Base-by-base conservation (phyloP, 805 yeast species). In the Teunomyces kruisii region DNA sequence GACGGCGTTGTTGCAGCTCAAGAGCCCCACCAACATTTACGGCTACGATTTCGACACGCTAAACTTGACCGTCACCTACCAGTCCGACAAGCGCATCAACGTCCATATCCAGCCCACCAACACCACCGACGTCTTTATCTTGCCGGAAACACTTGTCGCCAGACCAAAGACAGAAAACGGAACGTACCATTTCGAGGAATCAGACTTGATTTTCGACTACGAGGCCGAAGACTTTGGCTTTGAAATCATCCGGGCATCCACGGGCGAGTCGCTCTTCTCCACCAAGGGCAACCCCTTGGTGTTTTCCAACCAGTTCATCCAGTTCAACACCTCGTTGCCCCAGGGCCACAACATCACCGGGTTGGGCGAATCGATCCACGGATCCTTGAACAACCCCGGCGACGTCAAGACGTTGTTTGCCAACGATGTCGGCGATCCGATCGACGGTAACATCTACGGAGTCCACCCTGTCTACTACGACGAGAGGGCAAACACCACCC, bases 281-380 rank as follows among this genome's bases (percentile, higher is more conserved):
- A 64, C 68, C 10, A 45, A 44, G n/a, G 64, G 59, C 3, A 58
- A 57, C 39, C 59, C 63, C 9, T 46, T 64, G 26, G 65, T 64
- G 14, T 64, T 57, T 43, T 61, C 66, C 10, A 61, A 64, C 45
- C 67, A 64, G 44, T 64, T 61, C 39, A 42, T 64, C 14, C 67
- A 64, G 40, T 55, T 64, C 46, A 59, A 58, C 46, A 59, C 68
- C 12, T 39, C 56, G 4, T 51, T 64, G 40, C 67, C 66, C 3
- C 12, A 40, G 28, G 56, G 53, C 10, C 66, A 64, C 40, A 50
- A 52, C 8, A 47, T 64, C 15, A 49, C 58, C 16, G 69, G 69
- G 3, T 51, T 64, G n/a, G 69, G 68, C 9, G 69, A 64, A 49
- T 54, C 65, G 3, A 56, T 60, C 39, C 66, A 60, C 32, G 64